Percentiles rank a stretch among this genome's conserved stretches.
phyloP scores from a whole-genome alignment of 2,329 filamentous ascomycete species.

The Macrophomina tecta region DNA sequence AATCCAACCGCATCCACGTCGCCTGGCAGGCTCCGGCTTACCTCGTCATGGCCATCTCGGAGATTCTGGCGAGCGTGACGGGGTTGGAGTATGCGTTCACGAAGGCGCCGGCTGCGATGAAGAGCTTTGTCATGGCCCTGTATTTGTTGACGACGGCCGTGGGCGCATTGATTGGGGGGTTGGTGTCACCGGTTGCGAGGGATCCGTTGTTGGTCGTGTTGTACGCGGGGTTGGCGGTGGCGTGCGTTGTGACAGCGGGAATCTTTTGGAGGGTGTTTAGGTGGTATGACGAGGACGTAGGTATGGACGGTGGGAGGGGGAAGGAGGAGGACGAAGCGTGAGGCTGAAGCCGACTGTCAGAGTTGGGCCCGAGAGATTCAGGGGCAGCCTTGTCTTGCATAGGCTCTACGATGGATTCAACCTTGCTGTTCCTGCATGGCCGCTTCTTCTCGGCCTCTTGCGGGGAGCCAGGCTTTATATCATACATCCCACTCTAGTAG shows the following conservation, averaged over 20 bases:
- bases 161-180: slow-evolving; percentile 65
- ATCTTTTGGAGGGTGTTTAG: slow-evolving; percentile 61
- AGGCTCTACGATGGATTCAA: not conserved
- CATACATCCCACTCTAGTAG: too few species aligned
- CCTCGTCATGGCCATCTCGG: slow-evolving; percentile 51
- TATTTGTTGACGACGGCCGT: slow-evolving; percentile 66
- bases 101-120: slow-evolving; percentile 55
- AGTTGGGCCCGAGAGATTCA: not conserved
- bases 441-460: too few species aligned
- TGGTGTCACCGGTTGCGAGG: slow-evolving; percentile 64
- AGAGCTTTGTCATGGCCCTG: slow-evolving; percentile 59
- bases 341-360: not conserved
- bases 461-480: too few species aligned
- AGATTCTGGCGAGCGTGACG: slow-evolving; percentile 56
- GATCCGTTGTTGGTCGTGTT: slow-evolving; percentile 73
- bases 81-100: slow-evolving; percentile 56
- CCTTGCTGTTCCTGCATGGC: too few species aligned
- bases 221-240: slow-evolving; percentile 63
- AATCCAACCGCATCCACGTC: slow-evolving; percentile 53
- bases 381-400: too few species aligned
- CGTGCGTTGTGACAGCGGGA: slow-evolving; percentile 56
- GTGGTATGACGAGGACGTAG: slow-evolving; percentile 14
- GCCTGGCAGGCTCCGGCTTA: slow-evolving; percentile 54
- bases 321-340: slow-evolving; percentile 10
- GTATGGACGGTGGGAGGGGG: not conserved